These are phyloP conservation scores for Aspergillus phoenicis DNA, from an alignment of 2,329 filamentous ascomycete species.

Conservation along the genomic window DNA sequence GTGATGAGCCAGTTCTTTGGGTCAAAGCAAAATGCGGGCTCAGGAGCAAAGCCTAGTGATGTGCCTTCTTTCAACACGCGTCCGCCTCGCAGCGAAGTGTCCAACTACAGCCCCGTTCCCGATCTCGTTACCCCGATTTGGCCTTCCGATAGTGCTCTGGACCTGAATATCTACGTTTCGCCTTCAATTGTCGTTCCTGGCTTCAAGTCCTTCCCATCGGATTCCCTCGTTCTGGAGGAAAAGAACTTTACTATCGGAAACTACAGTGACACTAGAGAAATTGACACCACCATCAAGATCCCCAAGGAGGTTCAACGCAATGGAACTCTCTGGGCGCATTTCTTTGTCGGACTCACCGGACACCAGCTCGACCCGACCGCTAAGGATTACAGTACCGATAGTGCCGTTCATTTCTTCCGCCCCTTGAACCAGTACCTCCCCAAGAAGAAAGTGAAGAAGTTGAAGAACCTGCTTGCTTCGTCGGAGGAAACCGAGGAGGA, in stretches of 20 bases:
- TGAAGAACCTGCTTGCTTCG: slow-evolving; percentile 74
- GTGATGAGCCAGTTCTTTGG: slow-evolving; percentile 59
- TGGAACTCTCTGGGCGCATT: slow-evolving; percentile 91
- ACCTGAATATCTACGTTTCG: slow-evolving; percentile 83
- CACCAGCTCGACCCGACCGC: slow-evolving; percentile 74
- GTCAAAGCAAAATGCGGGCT: slow-evolving; percentile 33
- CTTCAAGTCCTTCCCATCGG: slow-evolving; percentile 65
- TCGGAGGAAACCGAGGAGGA: slow-evolving; percentile 53
- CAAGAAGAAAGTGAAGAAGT: slow-evolving; percentile 88
- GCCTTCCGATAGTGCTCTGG: slow-evolving; percentile 75
- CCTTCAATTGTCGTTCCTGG: slow-evolving; percentile 67
- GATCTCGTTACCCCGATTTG: slow-evolving; percentile 84
- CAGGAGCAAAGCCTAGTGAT: slow-evolving; percentile 25
- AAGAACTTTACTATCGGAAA: slow-evolving; percentile 77
- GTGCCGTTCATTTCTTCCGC: slow-evolving; percentile 80
- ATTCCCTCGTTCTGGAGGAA: slow-evolving; percentile 76
- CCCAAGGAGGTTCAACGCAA: slow-evolving; percentile 84
- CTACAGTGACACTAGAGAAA: slow-evolving; percentile 73
- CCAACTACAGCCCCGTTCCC: slow-evolving; percentile 55
- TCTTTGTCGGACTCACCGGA: slow-evolving; percentile 80
- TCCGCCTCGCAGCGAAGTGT: slow-evolving; percentile 51
- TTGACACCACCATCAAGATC: slow-evolving; percentile 76
- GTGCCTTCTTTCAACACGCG: slow-evolving; percentile 69
- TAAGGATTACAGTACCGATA: slow-evolving; percentile 70
- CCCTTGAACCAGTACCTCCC: slow-evolving; percentile 87